Conservation (phyloP, 192 early-diverging fungal genomes). For the Umbelopsis sp. region DNA sequence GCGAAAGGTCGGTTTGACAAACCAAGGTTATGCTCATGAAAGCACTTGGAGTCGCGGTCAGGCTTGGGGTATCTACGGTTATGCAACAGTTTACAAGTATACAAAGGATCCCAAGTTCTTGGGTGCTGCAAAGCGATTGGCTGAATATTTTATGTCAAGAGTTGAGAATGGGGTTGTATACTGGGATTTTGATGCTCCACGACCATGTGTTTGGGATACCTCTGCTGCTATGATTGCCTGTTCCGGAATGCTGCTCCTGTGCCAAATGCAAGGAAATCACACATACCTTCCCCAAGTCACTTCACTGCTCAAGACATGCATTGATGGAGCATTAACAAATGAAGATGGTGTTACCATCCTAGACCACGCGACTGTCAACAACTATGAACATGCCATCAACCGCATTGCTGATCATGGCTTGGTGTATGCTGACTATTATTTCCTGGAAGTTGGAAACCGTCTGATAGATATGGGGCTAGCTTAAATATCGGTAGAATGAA, state of each 20-base stretch:
- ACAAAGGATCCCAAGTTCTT: conserved; percentile 22
- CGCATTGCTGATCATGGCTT: conserved; percentile 22
- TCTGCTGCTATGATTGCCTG: conserved; percentile 24
- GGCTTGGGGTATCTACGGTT: conserved; percentile 23
- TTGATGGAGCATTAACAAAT: background rate
- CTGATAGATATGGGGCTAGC: conserved; percentile 24
- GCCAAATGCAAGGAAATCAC: background rate
- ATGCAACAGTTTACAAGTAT: conserved; percentile 23
- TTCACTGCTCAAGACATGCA: background rate
- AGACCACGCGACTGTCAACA: conserved; percentile 22
- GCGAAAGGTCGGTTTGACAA: conserved; percentile 1
- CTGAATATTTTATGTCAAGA: conserved; percentile 21
- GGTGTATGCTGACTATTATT: conserved; percentile 27
- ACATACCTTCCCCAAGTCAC: conserved; percentile 10
- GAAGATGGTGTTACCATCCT: conserved; percentile 12
- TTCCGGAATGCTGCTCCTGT: conserved; percentile 21
- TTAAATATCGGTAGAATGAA: background rate
- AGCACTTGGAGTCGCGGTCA: conserved; percentile 31
- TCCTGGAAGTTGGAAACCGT: conserved; percentile 23
- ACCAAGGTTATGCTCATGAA: conserved; percentile 16
- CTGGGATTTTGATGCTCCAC: conserved; percentile 28
- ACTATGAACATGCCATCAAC: conserved; percentile 18
- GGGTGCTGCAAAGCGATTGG: conserved; percentile 7
- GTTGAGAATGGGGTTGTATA: conserved; percentile 20
- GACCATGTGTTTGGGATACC: conserved; percentile 21